Percentiles rank a stretch among this genome's conserved stretches.
Evolutionary conservation across 1,284 basidiomycete genomes (phyloP).

Genomic region (Rhodotorula sp.): DNA sequence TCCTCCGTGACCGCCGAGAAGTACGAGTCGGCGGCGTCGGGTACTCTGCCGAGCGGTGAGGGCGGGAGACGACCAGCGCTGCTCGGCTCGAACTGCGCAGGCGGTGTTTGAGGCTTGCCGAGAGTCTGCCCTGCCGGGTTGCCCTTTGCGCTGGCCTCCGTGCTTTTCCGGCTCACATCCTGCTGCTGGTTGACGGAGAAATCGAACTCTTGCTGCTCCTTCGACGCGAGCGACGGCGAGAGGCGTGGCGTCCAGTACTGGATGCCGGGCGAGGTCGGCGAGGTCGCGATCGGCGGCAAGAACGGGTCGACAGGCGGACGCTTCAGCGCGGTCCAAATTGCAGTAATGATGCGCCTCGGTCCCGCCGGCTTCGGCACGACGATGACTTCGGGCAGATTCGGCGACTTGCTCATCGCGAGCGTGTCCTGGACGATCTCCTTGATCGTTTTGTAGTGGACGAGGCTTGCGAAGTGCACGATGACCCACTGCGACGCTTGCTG

Average conservation of each 20-base stretch:
- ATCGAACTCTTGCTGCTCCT: slow-evolving; percentile 35
- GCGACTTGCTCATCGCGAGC: slow-evolving; percentile 55
- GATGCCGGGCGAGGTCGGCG: slow-evolving; percentile 57
- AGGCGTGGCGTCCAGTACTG: slow-evolving; percentile 48
- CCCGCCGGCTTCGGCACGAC: slow-evolving; percentile 94
- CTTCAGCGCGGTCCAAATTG: slow-evolving; percentile 78
- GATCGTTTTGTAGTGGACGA: slow-evolving; percentile 80
- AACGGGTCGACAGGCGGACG: slow-evolving; percentile 83
- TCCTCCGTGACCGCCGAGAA: slow-evolving; percentile 69
- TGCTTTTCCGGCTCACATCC: neutral
- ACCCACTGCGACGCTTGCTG: slow-evolving; percentile 49
- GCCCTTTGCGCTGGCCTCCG: neutral
- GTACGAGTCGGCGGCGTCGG: slow-evolving; percentile 55
- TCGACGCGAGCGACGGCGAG: slow-evolving; percentile 56
- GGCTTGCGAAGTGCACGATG: slow-evolving; percentile 84
- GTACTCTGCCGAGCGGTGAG: slow-evolving; percentile 39
- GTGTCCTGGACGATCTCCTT: slow-evolving; percentile 78
- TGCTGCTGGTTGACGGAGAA: slow-evolving; percentile 2
- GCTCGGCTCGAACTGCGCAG: slow-evolving; percentile 10
- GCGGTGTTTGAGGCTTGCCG: slow-evolving; percentile 33
- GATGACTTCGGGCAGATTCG: slow-evolving; percentile 71
- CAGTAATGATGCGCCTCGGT: slow-evolving; percentile 82
- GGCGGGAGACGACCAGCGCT: slow-evolving; percentile 26
- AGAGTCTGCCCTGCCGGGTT: slow-evolving; percentile 3
- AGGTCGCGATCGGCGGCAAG: slow-evolving; percentile 87